A percentile compares a stretch with the other conserved stretches of the same genome.
Conservation (phyloP, 257 asterid genomes). For the Lithospermum erythrorhizon region DNA sequence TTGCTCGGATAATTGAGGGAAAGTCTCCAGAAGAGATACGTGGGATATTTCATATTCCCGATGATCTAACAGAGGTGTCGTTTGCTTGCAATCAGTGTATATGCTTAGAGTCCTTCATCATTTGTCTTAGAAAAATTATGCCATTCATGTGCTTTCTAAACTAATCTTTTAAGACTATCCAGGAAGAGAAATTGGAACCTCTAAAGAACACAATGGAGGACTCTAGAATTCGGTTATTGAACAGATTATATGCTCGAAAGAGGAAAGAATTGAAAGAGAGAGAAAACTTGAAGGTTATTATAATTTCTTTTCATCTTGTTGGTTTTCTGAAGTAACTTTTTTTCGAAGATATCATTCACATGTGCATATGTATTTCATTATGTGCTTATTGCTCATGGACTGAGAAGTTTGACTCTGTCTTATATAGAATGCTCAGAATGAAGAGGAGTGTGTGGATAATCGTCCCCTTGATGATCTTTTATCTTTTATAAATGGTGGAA, state of each 20-base stretch:
- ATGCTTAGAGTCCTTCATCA: conserved; percentile 30
- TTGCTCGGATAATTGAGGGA: conserved; percentile 91
- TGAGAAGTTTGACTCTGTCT: conserved; percentile 17
- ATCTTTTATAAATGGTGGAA: conserved; percentile 71
- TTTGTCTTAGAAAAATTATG: conserved; percentile 7
- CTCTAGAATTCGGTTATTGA: conserved; percentile 83
- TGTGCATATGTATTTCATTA: background rate
- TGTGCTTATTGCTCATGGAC: conserved; percentile 19
- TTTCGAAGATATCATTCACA: conserved; percentile 5
- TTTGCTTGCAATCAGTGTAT: conserved; percentile 52
- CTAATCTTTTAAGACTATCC: conserved; percentile 18
- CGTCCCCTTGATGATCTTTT: conserved; percentile 94
- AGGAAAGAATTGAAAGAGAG: conserved; percentile 84
- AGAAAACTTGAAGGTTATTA: conserved; percentile 65
- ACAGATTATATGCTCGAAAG: conserved; percentile 85
- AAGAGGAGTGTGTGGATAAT: conserved; percentile 75
- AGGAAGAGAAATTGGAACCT: conserved; percentile 99
- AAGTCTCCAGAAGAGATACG: conserved; percentile 90
- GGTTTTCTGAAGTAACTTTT: conserved; percentile 11
- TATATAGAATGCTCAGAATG: conserved; percentile 57
- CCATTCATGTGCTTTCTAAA: conserved; percentile 7
- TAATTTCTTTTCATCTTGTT: conserved; percentile 8
- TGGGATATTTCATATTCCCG: conserved; percentile 80
- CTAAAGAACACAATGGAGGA: conserved; percentile 82
- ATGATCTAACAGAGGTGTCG: conserved; percentile 98